A percentile compares a stretch with the other conserved stretches of the same genome.
These are phyloP conservation scores for Backusella luteola DNA, from an alignment of 192 early-diverging fungal genomes.

Conservation along the genomic window DNA sequence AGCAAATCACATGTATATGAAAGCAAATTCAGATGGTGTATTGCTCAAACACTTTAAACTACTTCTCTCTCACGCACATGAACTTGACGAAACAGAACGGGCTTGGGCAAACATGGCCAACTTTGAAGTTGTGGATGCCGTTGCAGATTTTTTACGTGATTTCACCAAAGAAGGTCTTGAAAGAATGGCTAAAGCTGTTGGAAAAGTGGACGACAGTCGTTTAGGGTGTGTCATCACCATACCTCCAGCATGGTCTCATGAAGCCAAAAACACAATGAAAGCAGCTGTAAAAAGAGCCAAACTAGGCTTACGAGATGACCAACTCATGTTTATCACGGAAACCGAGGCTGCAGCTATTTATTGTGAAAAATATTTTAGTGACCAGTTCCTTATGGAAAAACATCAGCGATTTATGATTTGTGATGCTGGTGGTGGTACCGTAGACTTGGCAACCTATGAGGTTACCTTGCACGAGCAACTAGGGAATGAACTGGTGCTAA, in stretches of 20 bases:
- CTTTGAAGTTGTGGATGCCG: conserved; percentile 37
- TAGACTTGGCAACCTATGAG: conserved; percentile 33
- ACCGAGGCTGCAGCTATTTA: conserved; percentile 57
- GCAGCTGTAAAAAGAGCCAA: conserved; percentile 51
- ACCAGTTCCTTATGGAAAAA: conserved; percentile 42
- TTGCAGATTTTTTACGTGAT: conserved; percentile 46
- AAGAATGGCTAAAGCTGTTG: conserved; percentile 41
- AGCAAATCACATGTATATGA: neutral
- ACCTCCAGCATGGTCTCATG: conserved; percentile 52
- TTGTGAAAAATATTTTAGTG: conserved; percentile 46
- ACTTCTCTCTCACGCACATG: neutral
- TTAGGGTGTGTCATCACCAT: conserved; percentile 42
- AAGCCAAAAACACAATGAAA: conserved; percentile 52
- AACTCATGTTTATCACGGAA: conserved; percentile 46
- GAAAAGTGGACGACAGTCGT: conserved; percentile 28
- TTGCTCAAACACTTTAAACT: conserved; percentile 19
- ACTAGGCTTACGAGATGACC: conserved; percentile 40
- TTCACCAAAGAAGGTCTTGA: conserved; percentile 41
- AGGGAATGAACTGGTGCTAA: neutral
- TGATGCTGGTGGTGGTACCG: conserved; percentile 54
- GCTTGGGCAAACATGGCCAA: neutral
- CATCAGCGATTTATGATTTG: conserved; percentile 48
- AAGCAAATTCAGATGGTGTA: conserved; percentile 41
- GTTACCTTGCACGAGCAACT: neutral
- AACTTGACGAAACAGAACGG: neutral